These are phyloP conservation scores for Arthrinium phaeospermum DNA, from an alignment of 2,329 filamentous ascomycete genomes.

Conservation along the genomic window DNA sequence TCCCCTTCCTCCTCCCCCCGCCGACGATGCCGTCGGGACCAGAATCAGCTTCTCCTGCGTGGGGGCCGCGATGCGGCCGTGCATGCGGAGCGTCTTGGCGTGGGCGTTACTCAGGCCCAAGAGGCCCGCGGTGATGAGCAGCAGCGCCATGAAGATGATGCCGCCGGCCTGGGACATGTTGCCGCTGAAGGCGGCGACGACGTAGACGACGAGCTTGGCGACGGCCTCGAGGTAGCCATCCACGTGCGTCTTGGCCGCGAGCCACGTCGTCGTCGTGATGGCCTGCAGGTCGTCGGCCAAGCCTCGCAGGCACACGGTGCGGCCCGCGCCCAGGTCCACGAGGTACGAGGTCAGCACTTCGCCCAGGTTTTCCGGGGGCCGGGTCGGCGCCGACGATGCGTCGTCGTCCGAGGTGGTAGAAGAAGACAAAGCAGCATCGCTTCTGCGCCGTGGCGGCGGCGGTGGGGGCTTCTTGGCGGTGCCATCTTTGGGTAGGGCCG, in stretches of 20 bases:
- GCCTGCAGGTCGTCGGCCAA: conserved; percentile 59
- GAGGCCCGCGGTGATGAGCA: conserved; percentile 58
- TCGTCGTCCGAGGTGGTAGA: background rate
- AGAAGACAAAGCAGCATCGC: background rate
- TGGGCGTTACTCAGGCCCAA: conserved; percentile 60
- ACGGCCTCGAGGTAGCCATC: conserved; percentile 59
- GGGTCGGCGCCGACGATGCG: background rate
- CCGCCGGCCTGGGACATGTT: conserved; percentile 61
- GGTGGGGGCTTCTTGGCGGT: conserved; percentile 22
- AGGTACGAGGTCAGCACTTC: conserved; percentile 51
- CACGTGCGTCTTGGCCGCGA: conserved; percentile 54
- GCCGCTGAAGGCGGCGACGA: conserved; percentile 59
- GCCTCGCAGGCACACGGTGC: conserved; percentile 59
- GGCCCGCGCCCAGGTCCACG: conserved; percentile 57
- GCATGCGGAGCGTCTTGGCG: conserved; percentile 54
- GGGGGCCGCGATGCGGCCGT: conserved; percentile 52
- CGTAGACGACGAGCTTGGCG: conserved; percentile 63
- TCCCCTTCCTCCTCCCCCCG: background rate
- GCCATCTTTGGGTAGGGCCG: background rate
- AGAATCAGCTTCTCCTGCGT: conserved; percentile 35
- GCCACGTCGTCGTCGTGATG: conserved; percentile 62
- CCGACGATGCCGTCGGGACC: background rate
- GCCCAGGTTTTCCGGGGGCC: conserved; percentile 25
- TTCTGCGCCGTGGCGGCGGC: conserved; percentile 17
- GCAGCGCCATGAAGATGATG: conserved; percentile 55